Percentiles rank a stretch among this genome's conserved stretches.
These are phyloP conservation scores for Alternaria tenuissima DNA, from an alignment of 2,329 filamentous ascomycete genomes.

Conservation along the genomic window DNA sequence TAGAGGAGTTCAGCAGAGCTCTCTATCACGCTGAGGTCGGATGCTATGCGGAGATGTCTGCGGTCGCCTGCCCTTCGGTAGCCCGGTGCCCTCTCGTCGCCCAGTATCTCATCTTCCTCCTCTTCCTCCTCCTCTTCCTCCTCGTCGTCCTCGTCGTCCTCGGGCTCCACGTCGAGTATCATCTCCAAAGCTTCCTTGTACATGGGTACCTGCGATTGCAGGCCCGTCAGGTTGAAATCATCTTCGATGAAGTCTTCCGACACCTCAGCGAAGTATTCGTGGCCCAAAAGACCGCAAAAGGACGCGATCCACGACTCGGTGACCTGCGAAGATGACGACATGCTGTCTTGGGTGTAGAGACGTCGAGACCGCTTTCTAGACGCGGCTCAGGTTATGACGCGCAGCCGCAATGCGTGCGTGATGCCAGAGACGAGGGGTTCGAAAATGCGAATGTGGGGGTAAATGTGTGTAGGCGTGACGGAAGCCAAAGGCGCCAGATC, in stretches of 20 bases:
- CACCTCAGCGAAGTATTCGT: conserved; percentile 99
- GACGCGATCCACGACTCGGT: conserved; percentile 97
- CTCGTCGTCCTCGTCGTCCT: conserved; percentile 87
- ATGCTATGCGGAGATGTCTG: conserved; percentile 85
- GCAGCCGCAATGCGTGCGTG: conserved; percentile 29
- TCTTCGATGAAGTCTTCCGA: conserved; percentile 99
- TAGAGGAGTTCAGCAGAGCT: conserved; percentile 98
- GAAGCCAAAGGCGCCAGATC: conserved; percentile 8
- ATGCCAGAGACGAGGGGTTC: conserved; percentile 33
- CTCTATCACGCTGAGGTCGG: conserved; percentile 94
- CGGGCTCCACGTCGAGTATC: conserved; percentile 97
- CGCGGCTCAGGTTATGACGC: conserved; percentile 28
- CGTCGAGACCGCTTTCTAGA: conserved; percentile 25
- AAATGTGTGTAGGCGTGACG: conserved; percentile 9
- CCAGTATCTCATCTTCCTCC: conserved; percentile 55
- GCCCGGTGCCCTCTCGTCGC: conserved; percentile 65
- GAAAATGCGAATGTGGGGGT: conserved; percentile 43
- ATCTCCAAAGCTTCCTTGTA: conserved; percentile 99
- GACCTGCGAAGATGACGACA: conserved; percentile 66
- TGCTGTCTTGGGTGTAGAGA: conserved; percentile 35
- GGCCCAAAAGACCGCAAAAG: conserved; percentile 92
- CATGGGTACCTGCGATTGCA: conserved; percentile 95
- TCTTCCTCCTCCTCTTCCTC: conserved; percentile 72
- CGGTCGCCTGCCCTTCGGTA: conserved; percentile 60
- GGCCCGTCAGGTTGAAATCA: conserved; percentile 97